These are phyloP conservation scores for Colletotrichum cordylinicola DNA, from an alignment of 2,329 filamentous ascomycete species.

Conservation along the genomic window DNA sequence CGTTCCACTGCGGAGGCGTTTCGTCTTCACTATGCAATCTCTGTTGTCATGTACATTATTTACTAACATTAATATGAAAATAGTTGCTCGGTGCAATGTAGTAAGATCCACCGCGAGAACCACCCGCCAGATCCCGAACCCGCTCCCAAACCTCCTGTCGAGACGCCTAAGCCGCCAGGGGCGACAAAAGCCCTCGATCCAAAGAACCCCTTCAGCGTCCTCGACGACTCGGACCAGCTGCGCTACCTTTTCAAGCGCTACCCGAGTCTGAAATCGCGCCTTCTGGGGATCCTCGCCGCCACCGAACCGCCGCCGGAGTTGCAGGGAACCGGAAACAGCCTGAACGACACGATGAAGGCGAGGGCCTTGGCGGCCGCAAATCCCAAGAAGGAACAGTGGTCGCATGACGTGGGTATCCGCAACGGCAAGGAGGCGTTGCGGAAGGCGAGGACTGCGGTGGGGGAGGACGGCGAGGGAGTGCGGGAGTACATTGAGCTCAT, in stretches of 20 bases:
- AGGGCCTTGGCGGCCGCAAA: slow-evolving; percentile 18
- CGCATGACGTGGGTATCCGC: slow-evolving; percentile 61
- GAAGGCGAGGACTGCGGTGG: slow-evolving; percentile 51
- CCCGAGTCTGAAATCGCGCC: slow-evolving; percentile 51
- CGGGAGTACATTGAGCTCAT: slow-evolving; percentile 67
- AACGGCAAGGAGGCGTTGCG: slow-evolving; percentile 61
- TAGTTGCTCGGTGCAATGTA: slow-evolving; percentile 67
- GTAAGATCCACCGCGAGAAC: slow-evolving; percentile 55
- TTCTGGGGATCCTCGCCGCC: slow-evolving; percentile 54
- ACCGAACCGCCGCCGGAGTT: slow-evolving; percentile 49
- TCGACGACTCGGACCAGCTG: slow-evolving; percentile 57
- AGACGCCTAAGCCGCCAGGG: slow-evolving; percentile 34
- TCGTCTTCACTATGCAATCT: neutral
- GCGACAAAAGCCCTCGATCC: slow-evolving; percentile 21
- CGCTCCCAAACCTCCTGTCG: slow-evolving; percentile 28
- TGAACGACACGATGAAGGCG: slow-evolving; percentile 24
- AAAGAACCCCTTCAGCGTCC: slow-evolving; percentile 53
- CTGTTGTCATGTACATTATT: slow-evolving; percentile 10
- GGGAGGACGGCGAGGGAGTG: slow-evolving; percentile 64
- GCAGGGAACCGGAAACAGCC: slow-evolving; percentile 4
- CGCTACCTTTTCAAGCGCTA: slow-evolving; percentile 57
- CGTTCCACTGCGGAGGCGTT: slow-evolving; percentile 29
- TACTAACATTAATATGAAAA: neutral
- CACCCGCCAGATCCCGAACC: slow-evolving; percentile 48
- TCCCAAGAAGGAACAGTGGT: slow-evolving; percentile 55